Base-by-base conservation (phyloP, 768 basidiomycete species). In the Lactarius deliciosus region DNA sequence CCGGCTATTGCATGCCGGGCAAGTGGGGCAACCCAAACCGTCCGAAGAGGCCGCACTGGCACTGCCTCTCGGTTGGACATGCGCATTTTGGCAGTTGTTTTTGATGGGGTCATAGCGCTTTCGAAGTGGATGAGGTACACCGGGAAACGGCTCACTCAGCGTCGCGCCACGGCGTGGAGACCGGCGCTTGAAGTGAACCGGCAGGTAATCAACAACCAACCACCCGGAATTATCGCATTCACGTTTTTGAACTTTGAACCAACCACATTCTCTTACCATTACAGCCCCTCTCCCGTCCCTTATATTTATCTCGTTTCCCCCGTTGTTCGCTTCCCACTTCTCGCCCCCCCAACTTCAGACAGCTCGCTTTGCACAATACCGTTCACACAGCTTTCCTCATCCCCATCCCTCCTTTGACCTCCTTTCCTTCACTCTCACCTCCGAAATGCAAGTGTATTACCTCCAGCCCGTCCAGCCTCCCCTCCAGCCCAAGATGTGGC, bases 361-460 rank as follows among this genome's bases (percentile, higher is more conserved):
- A 2, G 5, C 47, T 22, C 50, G 50, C 50, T 25, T 50, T 50
- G 50, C 18, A 2, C 50, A 43, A 18, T 15, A 41, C 8, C 30
- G 22, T 10, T 32, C 25, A 34, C 43, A 45, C 43, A 40, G 36
- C 18, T 10, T 0, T 7, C 10, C 5, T 18, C 7, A 1, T 7
- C 16, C 15, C 34, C 22, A 3, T 45, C 15, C 34, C 16, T 7
- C 13, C 15, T 9, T 43, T 22, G 20, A 10, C 28, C 30, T 25
- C n/a, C 9, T 32, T 22, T 5, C 20, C 7, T 30, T 43, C 47
- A 6, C 32, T 32, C 6, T 36, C 28, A 11, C 16, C 11, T 20
- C 18, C 28, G 7, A 56, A 2, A 66, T 66, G 65, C 60, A 60
- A 6, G 0, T 66, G 3, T 62, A 57, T 11, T 18, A 5, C 6